Conservation (phyloP, 345 rosid genomes). For the Rhizophora apiculata region DNA sequence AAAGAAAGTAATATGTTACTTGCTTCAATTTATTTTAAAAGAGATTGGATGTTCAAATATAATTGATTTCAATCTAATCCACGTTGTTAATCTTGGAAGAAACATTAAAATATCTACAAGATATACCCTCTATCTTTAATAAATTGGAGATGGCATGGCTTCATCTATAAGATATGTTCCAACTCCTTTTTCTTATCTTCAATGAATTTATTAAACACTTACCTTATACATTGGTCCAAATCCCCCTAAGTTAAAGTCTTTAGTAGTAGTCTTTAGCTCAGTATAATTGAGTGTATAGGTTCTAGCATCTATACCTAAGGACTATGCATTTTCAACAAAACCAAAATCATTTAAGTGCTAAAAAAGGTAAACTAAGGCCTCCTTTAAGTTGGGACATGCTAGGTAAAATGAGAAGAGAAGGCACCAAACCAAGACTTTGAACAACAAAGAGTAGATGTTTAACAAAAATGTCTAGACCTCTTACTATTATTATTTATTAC, state of each 20-base stretch:
- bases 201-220: not conserved
- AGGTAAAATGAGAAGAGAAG: not conserved
- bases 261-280: conserved; percentile 58
- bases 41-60: too few species aligned
- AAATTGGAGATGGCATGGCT: not conserved
- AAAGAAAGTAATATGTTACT: too few species aligned
- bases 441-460: too few species aligned
- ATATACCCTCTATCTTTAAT: not conserved
- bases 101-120: not conserved
- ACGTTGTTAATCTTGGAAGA: not conserved
- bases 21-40: too few species aligned
- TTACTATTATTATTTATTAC: too few species aligned
- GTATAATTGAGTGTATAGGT: conserved; percentile 60
- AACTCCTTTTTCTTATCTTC: not conserved
- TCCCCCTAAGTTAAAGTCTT: conserved; percentile 69
- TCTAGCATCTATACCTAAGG: conserved; percentile 41
- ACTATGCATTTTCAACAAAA: conserved; percentile 34
- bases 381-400: too few species aligned
- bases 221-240: conserved; percentile 79
- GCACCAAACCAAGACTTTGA: too few species aligned
- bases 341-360: too few species aligned
- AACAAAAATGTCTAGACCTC: too few species aligned
- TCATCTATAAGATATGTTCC: not conserved
- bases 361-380: too few species aligned
- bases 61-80: not conserved